These are phyloP conservation scores for Gossypioides kirkii DNA, from an alignment of 345 rosid genomes.

Conservation along the genomic window DNA sequence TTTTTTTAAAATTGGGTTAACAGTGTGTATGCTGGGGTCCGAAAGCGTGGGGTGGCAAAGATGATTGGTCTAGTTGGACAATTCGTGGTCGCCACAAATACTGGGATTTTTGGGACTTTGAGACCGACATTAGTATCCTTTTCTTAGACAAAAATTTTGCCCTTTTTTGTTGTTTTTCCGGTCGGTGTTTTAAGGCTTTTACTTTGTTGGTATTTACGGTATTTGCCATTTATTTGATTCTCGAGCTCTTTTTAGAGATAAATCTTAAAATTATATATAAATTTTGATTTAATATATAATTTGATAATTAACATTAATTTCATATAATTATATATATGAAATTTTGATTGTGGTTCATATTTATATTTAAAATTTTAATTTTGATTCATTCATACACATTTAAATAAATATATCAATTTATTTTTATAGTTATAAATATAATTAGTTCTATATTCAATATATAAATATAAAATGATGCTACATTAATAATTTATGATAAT, in stretches of 20 bases:
- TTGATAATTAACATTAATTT: too few relatives aligned
- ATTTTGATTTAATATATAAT: too few relatives aligned
- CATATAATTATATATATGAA: too few relatives aligned
- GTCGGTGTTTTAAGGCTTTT: constrained; percentile 7
- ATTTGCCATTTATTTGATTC: not conserved
- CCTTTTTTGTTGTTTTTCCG: not conserved
- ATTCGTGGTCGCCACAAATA: constrained; percentile 15
- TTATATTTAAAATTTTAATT: too few relatives aligned
- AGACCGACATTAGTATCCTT: constrained; percentile 5
- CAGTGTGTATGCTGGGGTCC: constrained; percentile 18
- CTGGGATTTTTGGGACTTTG: not conserved
- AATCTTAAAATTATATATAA: too few relatives aligned
- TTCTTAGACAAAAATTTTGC: not conserved
- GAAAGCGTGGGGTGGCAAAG: not conserved
- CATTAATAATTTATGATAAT: too few relatives aligned
- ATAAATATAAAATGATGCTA: too few relatives aligned
- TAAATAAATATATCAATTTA: too few relatives aligned
- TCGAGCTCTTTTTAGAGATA: not conserved
- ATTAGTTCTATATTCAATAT: too few relatives aligned
- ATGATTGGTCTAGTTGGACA: constrained; percentile 11
- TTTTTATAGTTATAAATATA: too few relatives aligned
- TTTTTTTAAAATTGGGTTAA: not conserved
- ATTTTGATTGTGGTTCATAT: too few relatives aligned
- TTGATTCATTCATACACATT: too few relatives aligned
- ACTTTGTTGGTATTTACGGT: not conserved